Base-by-base conservation (phyloP, 192 early-diverging fungal genomes). In the Podila clonocystis region DNA sequence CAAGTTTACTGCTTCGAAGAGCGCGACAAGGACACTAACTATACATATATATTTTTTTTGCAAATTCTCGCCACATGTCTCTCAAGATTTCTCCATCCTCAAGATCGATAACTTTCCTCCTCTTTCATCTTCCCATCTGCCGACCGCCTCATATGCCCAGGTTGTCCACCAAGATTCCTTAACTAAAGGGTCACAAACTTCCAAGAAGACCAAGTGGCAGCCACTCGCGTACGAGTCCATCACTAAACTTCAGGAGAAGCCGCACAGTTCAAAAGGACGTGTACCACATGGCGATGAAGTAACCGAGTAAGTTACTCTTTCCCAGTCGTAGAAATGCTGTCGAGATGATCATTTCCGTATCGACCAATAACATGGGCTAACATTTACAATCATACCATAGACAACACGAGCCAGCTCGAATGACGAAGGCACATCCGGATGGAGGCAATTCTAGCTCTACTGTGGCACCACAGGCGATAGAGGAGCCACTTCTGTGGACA, bases 91-190 rank as follows among this genome's bases (percentile, higher is more conserved):
- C 6, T 3, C 17, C 52, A 55, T 24, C n/a, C 24, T 60, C 67
- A 7, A 24, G 22, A 19, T 30, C 33, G 20, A 72, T 8, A 72
- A 38, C 28, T 72, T 72, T 36, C 70, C 70, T 7, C 63, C 70
- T 30, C 70, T 72, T 31, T 50, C 63, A 30, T 63, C 61, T 22
- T 15, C 50, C 48, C 9, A n/a, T 55, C 24, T 55, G n/a, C 52
- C 20, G 12, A 55, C 52, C 24, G 12, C 11, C 1, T 9, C 52
- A 24, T 9, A 24, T 8, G 0, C 52, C 1, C 52, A 24, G 12
- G n/a, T 24, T 3, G 1, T 0, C 0, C 9, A 36, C 34, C 34
- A 36, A 9, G 52, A 55, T 20, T 17, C 1, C 11, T 55, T 22
- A 55, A 4, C 2, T 17, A 55, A 24, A 12, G 1, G 6, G 22